Base-by-base conservation (phyloP, 2,329 filamentous ascomycete genomes). In the Verticillium albo-atrum region DNA sequence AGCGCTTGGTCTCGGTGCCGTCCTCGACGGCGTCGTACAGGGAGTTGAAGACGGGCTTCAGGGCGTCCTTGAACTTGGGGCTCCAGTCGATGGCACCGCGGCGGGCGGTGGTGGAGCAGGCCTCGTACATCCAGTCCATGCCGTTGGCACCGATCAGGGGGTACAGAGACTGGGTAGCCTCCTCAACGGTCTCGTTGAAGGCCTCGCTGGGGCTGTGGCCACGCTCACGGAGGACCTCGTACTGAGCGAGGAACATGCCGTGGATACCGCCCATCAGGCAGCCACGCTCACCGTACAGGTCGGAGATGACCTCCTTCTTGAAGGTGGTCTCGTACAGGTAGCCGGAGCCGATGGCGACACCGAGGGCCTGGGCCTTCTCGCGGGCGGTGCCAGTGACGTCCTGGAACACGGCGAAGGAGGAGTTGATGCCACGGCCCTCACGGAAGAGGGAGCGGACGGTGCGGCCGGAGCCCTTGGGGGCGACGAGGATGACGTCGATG, bases 81-180 rank as follows among this genome's bases (percentile, higher is more conserved):
- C 89, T 94, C 95, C 95, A 99, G 87, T 99, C 95, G 76, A 99
- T 96, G 81, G 95, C 95, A 80, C 95, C 95, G 75, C 95, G 93
- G 74, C 95, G 92, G 74, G 95, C 95, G 61, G 95, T 99, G 75
- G 95, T 99, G 65, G 94, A 98, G 90, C 95, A 99, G 68, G 95
- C 95, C 77, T 94, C 93, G 84, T 96, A 99, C 95, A 99, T 99
- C 92, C 96, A 99, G 85, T 99, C 95, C 95, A 99, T 98, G 74
- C 95, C 95, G 82, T 98, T 90, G 80, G 86, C 87, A 74, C 94
- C 95, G 74, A 99, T 99, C 74, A 99, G 86, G 66, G 95, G 95
- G 87, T 99, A 99, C 74, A 99, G 85, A 68, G 87, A 92, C 87
- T 99, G 95, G 57, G 95, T 99, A 67, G 95, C 95, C 87, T 99